Base-by-base conservation (phyloP, 2,329 filamentous ascomycete genomes). In the Pseudogymnoascus sp. region DNA sequence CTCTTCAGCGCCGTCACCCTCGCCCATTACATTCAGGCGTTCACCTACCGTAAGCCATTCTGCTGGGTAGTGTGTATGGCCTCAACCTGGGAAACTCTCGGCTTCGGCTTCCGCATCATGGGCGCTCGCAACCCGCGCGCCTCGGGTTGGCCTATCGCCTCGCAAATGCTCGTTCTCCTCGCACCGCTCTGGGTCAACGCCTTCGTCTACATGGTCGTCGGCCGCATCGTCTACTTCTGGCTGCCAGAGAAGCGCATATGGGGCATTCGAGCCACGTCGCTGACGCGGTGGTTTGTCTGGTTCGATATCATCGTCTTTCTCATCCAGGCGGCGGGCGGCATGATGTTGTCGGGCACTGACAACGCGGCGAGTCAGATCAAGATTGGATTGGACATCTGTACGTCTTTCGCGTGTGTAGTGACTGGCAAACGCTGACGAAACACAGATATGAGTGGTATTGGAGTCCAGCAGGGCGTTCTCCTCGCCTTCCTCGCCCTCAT, bases 221-320 rank as follows among this genome's bases (percentile, higher is more conserved):
- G 70, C 4, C 61, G 72, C 6, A 72, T 74, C 70, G 68, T 74
- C 2, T 70, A 68, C 61, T 73, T 71, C 64, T 73, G 71, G 60
- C 19, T 77, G 23, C 76, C 76, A 0, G 71, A 74, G 8, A 73
- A 67, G 68, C 72, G 68, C 66, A 69, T 77, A 3, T 70, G 66
- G 61, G 60, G 67, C 2, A 66, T 78, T 36, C 65, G 66, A n/a
- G 73, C 72, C 1, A 65, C 70, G 25, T 71, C 71, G 16, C 73
- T 82, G 63, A 76, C 78, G 12, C 74, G 75, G 42, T 68, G 77
- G 38, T 82, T 82, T 58, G 78, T 82, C 7, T 76, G 75, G 70
- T 71, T 80, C 35, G 79, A 81, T 65, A 66, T 81, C n/a, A 38
- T 77, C 19, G 77, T 76, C 12, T 82, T 82, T 68, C 62, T 82